Evolutionary conservation across 768 basidiomycete species (phyloP).

Genomic region (Tubosaeta sp.): DNA sequence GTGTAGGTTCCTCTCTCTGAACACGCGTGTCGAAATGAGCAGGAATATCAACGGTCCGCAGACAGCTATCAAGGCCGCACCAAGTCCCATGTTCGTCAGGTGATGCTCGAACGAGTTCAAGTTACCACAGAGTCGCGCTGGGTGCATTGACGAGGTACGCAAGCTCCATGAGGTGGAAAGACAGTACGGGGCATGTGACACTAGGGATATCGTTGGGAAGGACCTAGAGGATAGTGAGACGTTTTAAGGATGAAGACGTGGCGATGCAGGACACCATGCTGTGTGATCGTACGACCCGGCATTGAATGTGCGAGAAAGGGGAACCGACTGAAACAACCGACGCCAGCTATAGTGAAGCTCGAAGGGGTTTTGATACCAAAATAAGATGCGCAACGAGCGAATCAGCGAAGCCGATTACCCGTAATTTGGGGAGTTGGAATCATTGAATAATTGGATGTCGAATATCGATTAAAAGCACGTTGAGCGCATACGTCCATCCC

Average conservation of each 20-base stretch:
- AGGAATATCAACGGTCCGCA: conserved; percentile 1
- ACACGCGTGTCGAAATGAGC: neutral
- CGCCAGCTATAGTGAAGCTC: conserved; percentile 2
- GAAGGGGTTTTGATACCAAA: conserved; percentile 9
- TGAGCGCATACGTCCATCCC: conserved; percentile 10
- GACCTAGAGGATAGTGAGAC: neutral
- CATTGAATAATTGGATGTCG: neutral
- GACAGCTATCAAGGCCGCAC: neutral
- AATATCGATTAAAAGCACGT: conserved; percentile 5
- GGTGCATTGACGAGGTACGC: no score
- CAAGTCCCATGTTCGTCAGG: conserved; percentile 7
- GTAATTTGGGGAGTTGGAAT: conserved; percentile 2
- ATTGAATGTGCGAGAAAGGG: neutral
- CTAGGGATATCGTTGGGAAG: neutral
- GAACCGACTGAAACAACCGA: neutral
- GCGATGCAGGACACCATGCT: conserved; percentile 3
- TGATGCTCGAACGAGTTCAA: neutral
- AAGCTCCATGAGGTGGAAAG: neutral
- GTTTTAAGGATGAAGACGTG: conserved; percentile 8
- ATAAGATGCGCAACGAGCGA: neutral
- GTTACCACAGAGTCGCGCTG: no score
- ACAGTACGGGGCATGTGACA: neutral
- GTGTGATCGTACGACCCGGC: no score
- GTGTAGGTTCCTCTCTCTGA: conserved; percentile 1
- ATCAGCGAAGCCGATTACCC: neutral